Conservation (phyloP, 2,329 filamentous ascomycete genomes). For the Clonostachys sp. region DNA sequence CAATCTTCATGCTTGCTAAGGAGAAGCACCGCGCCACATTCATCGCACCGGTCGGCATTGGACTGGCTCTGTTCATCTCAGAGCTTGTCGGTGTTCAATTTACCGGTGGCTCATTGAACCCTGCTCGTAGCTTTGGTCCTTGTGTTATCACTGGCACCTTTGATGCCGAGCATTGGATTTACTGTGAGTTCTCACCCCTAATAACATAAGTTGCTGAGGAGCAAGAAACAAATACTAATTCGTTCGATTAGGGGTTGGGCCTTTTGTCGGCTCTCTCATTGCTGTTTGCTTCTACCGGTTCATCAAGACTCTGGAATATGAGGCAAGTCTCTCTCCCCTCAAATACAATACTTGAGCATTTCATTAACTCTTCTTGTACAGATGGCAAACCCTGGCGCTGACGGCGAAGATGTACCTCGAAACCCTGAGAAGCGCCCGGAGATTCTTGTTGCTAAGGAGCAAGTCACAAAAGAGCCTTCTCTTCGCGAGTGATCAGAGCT, state of each 20-base stretch:
- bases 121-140: slow-evolving; percentile 39
- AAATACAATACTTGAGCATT: background rate
- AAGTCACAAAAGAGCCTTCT: too few species aligned
- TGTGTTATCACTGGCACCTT: slow-evolving; percentile 35
- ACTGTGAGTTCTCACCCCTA: slow-evolving; percentile 18
- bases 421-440: slow-evolving; percentile 31
- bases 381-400: slow-evolving; percentile 41
- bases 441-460: background rate
- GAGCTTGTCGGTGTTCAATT: slow-evolving; percentile 41
- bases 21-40: slow-evolving; percentile 43
- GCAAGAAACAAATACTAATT: background rate
- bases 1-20: slow-evolving; percentile 46
- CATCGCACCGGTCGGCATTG: slow-evolving; percentile 42
- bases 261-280: slow-evolving; percentile 22
- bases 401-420: slow-evolving; percentile 38
- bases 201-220: background rate
- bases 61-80: slow-evolving; percentile 37
- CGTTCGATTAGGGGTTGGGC: slow-evolving; percentile 20
- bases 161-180: slow-evolving; percentile 41
- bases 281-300: slow-evolving; percentile 30
- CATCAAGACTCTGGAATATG: slow-evolving; percentile 33
- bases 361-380: slow-evolving; percentile 6
- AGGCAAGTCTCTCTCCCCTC: slow-evolving; percentile 11
- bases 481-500: too few species aligned
- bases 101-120: slow-evolving; percentile 42